Evolutionary conservation across 164 flowering plant genomes (phyloP).

Genomic region (Nymphaea colorata): DNA sequence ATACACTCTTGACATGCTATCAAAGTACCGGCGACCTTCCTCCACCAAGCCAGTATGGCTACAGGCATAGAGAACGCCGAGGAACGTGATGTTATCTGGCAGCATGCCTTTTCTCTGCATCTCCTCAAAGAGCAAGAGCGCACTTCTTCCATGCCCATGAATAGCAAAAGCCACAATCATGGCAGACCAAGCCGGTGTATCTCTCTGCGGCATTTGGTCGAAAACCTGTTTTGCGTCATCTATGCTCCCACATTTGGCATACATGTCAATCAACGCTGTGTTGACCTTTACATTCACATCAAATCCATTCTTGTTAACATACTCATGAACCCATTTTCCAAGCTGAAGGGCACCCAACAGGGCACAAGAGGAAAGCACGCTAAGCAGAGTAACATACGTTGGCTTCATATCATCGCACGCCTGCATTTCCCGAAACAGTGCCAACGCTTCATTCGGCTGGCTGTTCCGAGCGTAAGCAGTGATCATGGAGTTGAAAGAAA

Average conservation of each 20-base stretch:
- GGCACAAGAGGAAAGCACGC: constrained; percentile 50
- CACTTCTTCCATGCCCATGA: constrained; percentile 43
- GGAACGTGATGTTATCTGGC: constrained; percentile 59
- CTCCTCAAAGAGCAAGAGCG: constrained; percentile 41
- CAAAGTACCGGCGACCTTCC: constrained; percentile 39
- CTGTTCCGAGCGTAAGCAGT: constrained; percentile 40
- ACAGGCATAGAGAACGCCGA: constrained; percentile 54
- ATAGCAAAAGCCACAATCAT: constrained; percentile 59
- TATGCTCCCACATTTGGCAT: constrained; percentile 68
- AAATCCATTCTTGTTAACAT: constrained; percentile 38
- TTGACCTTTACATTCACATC: constrained; percentile 45
- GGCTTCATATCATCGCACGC: constrained; percentile 26
- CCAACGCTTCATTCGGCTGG: constrained; percentile 49
- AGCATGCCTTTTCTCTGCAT: constrained; percentile 27
- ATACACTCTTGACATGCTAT: constrained; percentile 34
- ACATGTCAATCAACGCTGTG: constrained; percentile 72
- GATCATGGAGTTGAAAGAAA: constrained; percentile 49
- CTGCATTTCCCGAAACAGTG: constrained; percentile 55
- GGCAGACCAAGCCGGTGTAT: constrained; percentile 62
- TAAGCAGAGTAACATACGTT: constrained; percentile 50
- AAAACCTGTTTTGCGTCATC: constrained; percentile 46
- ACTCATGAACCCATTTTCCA: constrained; percentile 69
- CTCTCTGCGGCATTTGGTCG: constrained; percentile 30
- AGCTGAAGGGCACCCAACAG: constrained; percentile 51
- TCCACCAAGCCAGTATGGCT: constrained; percentile 51